Conservation (phyloP, 768 basidiomycete genomes). For the Russula dissimulans region DNA sequence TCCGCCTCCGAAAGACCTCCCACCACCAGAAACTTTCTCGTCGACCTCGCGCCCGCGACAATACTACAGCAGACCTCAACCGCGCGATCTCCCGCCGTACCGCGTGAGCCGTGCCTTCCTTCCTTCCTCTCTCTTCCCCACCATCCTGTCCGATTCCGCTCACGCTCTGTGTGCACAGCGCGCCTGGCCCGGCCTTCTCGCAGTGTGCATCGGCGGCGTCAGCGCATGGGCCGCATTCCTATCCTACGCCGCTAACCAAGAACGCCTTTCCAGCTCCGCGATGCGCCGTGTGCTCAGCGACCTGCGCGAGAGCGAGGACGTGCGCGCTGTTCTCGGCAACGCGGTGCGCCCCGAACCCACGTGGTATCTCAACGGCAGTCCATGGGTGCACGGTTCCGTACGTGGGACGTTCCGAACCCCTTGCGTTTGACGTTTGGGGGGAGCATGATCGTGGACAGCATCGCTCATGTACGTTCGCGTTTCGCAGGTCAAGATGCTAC, state of each 20-base stretch:
- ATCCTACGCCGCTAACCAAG: slow-evolving; percentile 63
- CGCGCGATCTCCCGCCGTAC: slow-evolving; percentile 36
- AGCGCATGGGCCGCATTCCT: slow-evolving; percentile 62
- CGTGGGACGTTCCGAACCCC: slow-evolving; percentile 22
- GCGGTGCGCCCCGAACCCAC: slow-evolving; percentile 55
- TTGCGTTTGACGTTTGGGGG: background rate
- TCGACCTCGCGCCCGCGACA: slow-evolving; percentile 36
- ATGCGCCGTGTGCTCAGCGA: slow-evolving; percentile 56
- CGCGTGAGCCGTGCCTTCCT: slow-evolving; percentile 24
- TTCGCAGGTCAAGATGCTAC: slow-evolving; percentile 56
- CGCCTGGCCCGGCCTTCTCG: slow-evolving; percentile 52
- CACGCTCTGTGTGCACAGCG: slow-evolving; percentile 19
- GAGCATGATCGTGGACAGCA: background rate
- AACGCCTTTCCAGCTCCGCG: slow-evolving; percentile 68
- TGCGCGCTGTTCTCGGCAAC: slow-evolving; percentile 52
- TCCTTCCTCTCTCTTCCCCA: too few relatives aligned
- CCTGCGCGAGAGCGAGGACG: slow-evolving; percentile 41
- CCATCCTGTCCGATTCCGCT: background rate
- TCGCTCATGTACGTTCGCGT: background rate
- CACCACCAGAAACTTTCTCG: slow-evolving; percentile 32
- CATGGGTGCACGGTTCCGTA: slow-evolving; percentile 60
- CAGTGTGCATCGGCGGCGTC: slow-evolving; percentile 42
- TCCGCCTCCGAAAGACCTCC: slow-evolving; percentile 11
- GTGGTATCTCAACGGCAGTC: slow-evolving; percentile 73
- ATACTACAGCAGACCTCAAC: slow-evolving; percentile 36